These are phyloP conservation scores for Xylariaceae sp. DNA, from an alignment of 2,329 filamentous ascomycete species.

Conservation along the genomic window DNA sequence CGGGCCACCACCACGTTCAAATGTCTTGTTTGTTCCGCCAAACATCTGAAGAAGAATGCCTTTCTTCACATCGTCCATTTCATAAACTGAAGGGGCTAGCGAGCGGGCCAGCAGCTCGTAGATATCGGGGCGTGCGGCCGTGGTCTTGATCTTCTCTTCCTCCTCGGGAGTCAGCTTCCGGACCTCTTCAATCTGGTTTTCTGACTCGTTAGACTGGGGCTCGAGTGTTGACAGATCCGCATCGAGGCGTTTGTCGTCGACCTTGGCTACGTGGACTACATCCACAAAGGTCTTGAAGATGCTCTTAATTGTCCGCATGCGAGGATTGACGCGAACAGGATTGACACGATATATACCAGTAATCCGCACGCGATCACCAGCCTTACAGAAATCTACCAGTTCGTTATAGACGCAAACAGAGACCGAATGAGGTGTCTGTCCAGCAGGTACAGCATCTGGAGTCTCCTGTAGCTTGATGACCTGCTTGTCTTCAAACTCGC, in stretches of 20 bases:
- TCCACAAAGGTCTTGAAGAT: slow-evolving; percentile 98
- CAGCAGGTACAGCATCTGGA: slow-evolving; percentile 87
- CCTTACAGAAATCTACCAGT: slow-evolving; percentile 94
- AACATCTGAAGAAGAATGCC: slow-evolving; percentile 95
- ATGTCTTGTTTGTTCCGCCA: slow-evolving; percentile 95
- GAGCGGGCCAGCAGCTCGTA: slow-evolving; percentile 90
- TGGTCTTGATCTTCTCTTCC: slow-evolving; percentile 79
- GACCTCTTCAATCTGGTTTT: slow-evolving; percentile 74
- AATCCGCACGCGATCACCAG: slow-evolving; percentile 90
- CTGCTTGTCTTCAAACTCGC: slow-evolving; percentile 92
- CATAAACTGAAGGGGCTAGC: slow-evolving; percentile 89
- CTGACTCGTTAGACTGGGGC: slow-evolving; percentile 64
- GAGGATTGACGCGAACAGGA: slow-evolving; percentile 87
- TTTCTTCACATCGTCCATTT: slow-evolving; percentile 99
- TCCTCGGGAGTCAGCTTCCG: slow-evolving; percentile 81
- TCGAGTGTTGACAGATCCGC: slow-evolving; percentile 85
- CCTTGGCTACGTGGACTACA: slow-evolving; percentile 90
- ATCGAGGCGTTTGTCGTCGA: slow-evolving; percentile 90
- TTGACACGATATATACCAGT: slow-evolving; percentile 96
- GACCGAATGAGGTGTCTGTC: slow-evolving; percentile 95
- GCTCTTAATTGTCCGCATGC: slow-evolving; percentile 86
- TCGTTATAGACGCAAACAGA: slow-evolving; percentile 96
- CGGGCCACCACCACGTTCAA: slow-evolving; percentile 91
- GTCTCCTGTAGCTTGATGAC: slow-evolving; percentile 98
- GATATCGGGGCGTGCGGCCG: slow-evolving; percentile 73